Evolutionary conservation across 2,329 filamentous ascomycete species (phyloP).

Genomic region (Xylariales sp.): DNA sequence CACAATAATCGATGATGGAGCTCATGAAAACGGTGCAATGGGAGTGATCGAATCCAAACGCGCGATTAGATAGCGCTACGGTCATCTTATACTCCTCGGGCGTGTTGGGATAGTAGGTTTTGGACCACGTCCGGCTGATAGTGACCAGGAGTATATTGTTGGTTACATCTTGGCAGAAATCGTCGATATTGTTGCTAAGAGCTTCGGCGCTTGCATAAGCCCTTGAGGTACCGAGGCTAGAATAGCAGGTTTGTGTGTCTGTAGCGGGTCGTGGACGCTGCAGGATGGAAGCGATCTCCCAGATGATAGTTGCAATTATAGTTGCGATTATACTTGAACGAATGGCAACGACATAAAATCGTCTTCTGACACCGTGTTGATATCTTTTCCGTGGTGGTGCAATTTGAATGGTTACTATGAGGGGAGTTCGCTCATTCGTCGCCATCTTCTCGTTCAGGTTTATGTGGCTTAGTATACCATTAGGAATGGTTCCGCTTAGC

Average conservation of each 20-base stretch:
- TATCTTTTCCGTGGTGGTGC: background rate
- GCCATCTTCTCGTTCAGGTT: background rate
- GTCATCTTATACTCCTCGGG: conserved; percentile 1
- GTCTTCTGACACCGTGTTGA: background rate
- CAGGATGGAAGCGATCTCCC: background rate
- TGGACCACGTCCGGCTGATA: background rate
- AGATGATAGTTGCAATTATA: background rate
- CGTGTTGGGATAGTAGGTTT: background rate
- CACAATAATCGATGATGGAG: background rate
- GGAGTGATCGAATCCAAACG: background rate
- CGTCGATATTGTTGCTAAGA: conserved; percentile 1
- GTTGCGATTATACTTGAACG: background rate
- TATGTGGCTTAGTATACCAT: too few species aligned
- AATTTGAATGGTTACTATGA: background rate
- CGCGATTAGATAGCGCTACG: background rate
- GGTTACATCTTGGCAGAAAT: conserved; percentile 1
- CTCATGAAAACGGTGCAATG: background rate
- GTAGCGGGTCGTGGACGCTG: background rate
- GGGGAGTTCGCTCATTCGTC: background rate
- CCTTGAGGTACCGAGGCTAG: background rate
- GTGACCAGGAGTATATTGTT: background rate
- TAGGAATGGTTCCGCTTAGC: too few species aligned
- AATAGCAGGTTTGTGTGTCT: background rate
- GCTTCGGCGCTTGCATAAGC: background rate
- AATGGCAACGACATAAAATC: background rate